Percentiles rank a stretch among this genome's conserved stretches.
Conservation (phyloP, 2,329 filamentous ascomycete species). For the Cercospora nicotianae region DNA sequence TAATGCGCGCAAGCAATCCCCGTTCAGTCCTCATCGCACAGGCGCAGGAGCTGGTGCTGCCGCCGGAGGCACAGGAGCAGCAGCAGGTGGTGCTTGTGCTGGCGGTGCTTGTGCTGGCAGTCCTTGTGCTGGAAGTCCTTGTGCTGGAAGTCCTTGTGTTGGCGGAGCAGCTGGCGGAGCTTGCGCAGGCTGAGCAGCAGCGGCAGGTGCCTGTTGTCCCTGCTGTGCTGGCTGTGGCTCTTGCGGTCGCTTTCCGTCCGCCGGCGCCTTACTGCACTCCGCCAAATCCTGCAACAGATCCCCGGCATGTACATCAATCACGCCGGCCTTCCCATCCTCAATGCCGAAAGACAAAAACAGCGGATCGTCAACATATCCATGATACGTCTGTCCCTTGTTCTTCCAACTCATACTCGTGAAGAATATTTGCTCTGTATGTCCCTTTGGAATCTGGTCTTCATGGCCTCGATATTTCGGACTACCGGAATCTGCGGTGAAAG, state of each 20-base stretch:
- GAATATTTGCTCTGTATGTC: conserved; percentile 58
- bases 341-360: conserved; percentile 58
- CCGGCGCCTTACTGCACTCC: conserved; percentile 13
- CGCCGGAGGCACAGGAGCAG: neutral
- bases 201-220: neutral
- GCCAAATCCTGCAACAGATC: conserved; percentile 51
- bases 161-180: neutral
- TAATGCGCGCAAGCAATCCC: neutral
- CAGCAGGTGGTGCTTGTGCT: neutral
- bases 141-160: neutral
- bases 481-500: conserved; percentile 32
- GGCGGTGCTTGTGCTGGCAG: neutral
- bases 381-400: conserved; percentile 48
- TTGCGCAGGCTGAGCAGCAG: neutral
- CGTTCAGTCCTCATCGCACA: neutral
- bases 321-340: conserved; percentile 53
- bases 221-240: neutral
- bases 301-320: conserved; percentile 54
- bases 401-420: conserved; percentile 61
- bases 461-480: conserved; percentile 16
- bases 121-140: neutral
- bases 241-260: neutral
- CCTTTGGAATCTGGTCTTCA: conserved; percentile 27
- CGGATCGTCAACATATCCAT: conserved; percentile 59
- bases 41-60: neutral